Conservation (phyloP, 2,329 filamentous ascomycete genomes). For the Penicillium janthinellum region DNA sequence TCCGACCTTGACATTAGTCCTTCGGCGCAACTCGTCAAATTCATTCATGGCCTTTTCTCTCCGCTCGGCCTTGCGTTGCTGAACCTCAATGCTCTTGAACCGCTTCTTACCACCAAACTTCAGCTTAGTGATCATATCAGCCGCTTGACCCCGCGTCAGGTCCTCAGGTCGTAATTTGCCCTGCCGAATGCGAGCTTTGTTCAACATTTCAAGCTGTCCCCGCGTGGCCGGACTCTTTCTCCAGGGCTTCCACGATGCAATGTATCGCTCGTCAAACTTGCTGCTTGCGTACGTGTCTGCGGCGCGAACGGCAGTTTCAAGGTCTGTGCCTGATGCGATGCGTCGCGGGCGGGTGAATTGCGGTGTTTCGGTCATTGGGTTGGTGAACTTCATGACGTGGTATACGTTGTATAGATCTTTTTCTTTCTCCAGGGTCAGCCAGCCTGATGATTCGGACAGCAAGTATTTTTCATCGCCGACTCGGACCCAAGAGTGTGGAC, state of each 20-base stretch:
- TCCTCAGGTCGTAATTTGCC: slow-evolving; percentile 36
- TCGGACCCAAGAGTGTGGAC: slow-evolving; percentile 79
- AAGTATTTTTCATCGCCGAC: slow-evolving; percentile 71
- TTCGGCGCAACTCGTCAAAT: slow-evolving; percentile 20
- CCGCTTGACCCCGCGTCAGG: slow-evolving; percentile 76
- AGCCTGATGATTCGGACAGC: slow-evolving; percentile 66
- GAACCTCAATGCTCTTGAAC: slow-evolving; percentile 57
- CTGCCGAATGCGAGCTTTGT: slow-evolving; percentile 35
- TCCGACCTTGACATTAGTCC: slow-evolving; percentile 49
- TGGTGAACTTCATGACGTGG: slow-evolving; percentile 36
- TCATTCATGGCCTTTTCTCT: slow-evolving; percentile 17
- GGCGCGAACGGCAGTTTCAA: slow-evolving; percentile 77
- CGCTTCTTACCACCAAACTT: slow-evolving; percentile 75
- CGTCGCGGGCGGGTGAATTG: slow-evolving; percentile 70
- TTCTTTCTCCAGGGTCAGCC: slow-evolving; percentile 54
- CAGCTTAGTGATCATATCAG: slow-evolving; percentile 90
- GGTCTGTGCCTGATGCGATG: slow-evolving; percentile 65
- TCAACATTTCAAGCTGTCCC: slow-evolving; percentile 50
- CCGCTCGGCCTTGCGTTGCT: slow-evolving; percentile 17
- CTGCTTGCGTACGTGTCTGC: slow-evolving; percentile 77
- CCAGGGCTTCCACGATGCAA: slow-evolving; percentile 70
- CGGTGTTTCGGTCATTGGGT: slow-evolving; percentile 35
- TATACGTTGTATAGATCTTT: slow-evolving; percentile 34
- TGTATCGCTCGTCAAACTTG: slow-evolving; percentile 67
- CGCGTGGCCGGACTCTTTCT: slow-evolving; percentile 63